phyloP scores from a whole-genome alignment of 495 filamentous ascomycete species.

The Xylaria scruposa region DNA sequence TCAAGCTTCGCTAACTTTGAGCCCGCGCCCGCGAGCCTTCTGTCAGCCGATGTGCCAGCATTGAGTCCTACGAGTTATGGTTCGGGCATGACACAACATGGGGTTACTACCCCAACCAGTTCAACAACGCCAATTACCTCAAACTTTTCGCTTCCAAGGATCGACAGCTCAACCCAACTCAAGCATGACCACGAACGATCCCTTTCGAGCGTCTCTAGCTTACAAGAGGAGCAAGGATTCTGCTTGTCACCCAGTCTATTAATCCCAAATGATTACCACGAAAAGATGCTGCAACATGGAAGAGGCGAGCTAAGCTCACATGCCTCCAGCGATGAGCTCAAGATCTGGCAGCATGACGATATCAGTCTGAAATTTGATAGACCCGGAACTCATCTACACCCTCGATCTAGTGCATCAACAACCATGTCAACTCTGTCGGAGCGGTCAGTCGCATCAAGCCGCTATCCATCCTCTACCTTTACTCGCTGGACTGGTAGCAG shows the following conservation, averaged over 20 bases:
- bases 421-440: constrained; percentile 43
- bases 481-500: constrained; percentile 54
- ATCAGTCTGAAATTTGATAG: constrained; percentile 42
- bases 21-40: constrained; percentile 43
- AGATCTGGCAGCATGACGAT: constrained; percentile 42
- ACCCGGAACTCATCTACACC: constrained; percentile 33
- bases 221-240: constrained; percentile 63
- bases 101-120: constrained; percentile 49
- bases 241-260: constrained; percentile 60
- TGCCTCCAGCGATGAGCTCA: constrained; percentile 32
- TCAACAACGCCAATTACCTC: constrained; percentile 42
- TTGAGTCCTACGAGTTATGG: constrained; percentile 54
- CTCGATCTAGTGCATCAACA: constrained; percentile 54
- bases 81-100: constrained; percentile 44
- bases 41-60: constrained; percentile 51
- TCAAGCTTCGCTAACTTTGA: constrained; percentile 35
- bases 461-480: constrained; percentile 53
- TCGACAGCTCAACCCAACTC: constrained; percentile 36
- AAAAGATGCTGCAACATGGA: constrained; percentile 52
- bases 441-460: constrained; percentile 43
- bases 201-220: constrained; percentile 55
- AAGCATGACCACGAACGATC: constrained; percentile 41
- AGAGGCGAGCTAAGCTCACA: constrained; percentile 34
- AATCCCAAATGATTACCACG: constrained; percentile 58
- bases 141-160: constrained; percentile 52